Evolutionary conservation across 2,329 filamentous ascomycete species (phyloP).

Genomic region (Simplicillium sp.): DNA sequence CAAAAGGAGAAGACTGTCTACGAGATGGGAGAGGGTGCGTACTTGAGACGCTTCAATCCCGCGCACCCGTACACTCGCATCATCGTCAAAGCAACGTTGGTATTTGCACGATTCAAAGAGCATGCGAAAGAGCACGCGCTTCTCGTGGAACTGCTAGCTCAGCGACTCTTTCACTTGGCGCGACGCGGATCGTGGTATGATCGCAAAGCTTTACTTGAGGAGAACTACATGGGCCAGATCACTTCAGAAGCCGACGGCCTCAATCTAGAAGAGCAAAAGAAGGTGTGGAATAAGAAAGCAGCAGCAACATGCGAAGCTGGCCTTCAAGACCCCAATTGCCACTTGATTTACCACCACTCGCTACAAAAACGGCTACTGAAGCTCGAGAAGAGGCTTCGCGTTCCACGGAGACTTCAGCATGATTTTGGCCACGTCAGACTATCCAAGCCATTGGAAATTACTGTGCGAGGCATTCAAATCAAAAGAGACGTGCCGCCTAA

Average conservation of each 20-base stretch:
- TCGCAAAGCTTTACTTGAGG: conserved; percentile 85
- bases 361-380: conserved; percentile 90
- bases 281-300: conserved; percentile 71
- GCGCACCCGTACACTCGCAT: conserved; percentile 92
- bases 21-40: conserved; percentile 76
- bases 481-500: conserved; percentile 44
- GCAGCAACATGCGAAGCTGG: conserved; percentile 75
- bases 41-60: conserved; percentile 80
- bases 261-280: conserved; percentile 52
- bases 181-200: conserved; percentile 91
- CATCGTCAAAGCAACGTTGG: conserved; percentile 74
- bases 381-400: conserved; percentile 73
- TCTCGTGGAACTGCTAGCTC: conserved; percentile 64
- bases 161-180: conserved; percentile 76
- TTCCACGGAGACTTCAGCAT: conserved; percentile 80
- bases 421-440: conserved; percentile 84
- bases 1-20: conserved; percentile 69
- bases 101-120: conserved; percentile 74
- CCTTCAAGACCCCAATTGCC: conserved; percentile 79
- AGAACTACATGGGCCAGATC: conserved; percentile 78
- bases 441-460: conserved; percentile 64
- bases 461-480: conserved; percentile 68
- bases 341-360: conserved; percentile 89
- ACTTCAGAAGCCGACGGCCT: conserved; percentile 28
- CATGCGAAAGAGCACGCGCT: conserved; percentile 68